These are phyloP conservation scores for Kodamaea kaohsiungensis DNA, from an alignment of 805 yeast genomes.

Conservation along the genomic window DNA sequence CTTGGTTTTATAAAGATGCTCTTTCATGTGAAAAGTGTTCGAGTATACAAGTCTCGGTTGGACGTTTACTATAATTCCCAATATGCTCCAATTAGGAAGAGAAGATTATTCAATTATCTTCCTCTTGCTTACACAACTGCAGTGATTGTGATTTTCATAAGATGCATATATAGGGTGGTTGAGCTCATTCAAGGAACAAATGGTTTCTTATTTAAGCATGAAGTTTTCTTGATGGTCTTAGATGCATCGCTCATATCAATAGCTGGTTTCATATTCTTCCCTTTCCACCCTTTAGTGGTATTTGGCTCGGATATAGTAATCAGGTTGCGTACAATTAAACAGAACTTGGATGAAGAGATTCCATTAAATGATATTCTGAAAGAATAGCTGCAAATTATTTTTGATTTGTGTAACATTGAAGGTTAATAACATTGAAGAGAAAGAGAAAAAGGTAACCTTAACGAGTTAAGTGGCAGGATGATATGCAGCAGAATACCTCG, in stretches of 20 bases:
- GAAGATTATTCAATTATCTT: conserved; percentile 7
- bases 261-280: conserved; percentile 22
- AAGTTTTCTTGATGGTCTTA: conserved; percentile 42
- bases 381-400: not conserved
- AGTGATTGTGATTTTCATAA: conserved; percentile 35
- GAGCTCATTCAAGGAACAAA: conserved; percentile 75
- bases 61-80: conserved; percentile 11
- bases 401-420: not conserved
- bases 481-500: too few species aligned
- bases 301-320: conserved; percentile 45
- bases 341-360: conserved; percentile 4
- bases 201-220: conserved; percentile 57
- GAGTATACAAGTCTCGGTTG: conserved; percentile 5
- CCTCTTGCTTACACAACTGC: conserved; percentile 9
- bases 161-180: conserved; percentile 72
- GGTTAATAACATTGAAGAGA: not conserved
- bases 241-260: conserved; percentile 33
- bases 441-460: not conserved
- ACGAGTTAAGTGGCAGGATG: not conserved
- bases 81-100: conserved; percentile 6
- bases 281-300: conserved; percentile 65
- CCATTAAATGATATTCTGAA: not conserved
- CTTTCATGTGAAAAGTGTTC: conserved; percentile 8
- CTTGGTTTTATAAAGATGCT: conserved; percentile 9
- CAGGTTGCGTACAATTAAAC: conserved; percentile 5